Evolutionary conservation across 139 green algal genomes (phyloP).

Genomic region (Coelastrella sp.): DNA sequence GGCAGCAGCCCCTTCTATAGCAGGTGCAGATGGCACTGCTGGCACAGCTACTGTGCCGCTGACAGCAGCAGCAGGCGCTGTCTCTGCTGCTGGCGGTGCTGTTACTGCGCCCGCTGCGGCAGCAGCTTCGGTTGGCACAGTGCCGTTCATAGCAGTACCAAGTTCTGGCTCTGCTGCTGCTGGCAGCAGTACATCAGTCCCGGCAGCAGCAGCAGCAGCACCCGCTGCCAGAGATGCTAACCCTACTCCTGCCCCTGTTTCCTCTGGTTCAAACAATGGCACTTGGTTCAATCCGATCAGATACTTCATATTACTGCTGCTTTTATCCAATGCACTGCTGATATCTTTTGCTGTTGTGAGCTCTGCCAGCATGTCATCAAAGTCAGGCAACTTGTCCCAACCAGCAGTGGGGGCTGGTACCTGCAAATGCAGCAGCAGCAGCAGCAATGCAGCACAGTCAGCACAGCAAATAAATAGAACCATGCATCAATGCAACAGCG

Average conservation of each 20-base stretch:
- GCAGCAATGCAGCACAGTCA: neutral
- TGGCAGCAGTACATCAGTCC: neutral
- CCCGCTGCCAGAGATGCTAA: neutral
- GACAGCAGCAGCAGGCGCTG: neutral
- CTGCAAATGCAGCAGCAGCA: neutral
- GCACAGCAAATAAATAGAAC: no score
- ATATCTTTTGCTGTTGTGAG: neutral
- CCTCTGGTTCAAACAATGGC: neutral
- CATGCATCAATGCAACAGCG: neutral
- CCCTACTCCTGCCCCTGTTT: neutral
- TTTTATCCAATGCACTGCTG: neutral
- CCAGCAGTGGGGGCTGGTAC: neutral
- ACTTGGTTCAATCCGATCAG: neutral
- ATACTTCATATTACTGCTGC: neutral
- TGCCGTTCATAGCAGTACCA: neutral
- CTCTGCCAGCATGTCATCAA: slow-evolving; percentile 2
- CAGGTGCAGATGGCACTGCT: neutral
- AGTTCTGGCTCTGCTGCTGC: neutral
- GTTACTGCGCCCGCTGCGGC: neutral
- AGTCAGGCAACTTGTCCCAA: neutral
- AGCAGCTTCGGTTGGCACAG: neutral
- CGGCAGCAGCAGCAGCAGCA: neutral
- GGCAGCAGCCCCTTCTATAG: neutral
- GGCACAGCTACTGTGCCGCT: neutral
- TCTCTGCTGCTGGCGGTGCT: neutral